These are phyloP conservation scores for Globisporangium lucens DNA, from an alignment of 352 stramenopile species.

Conservation along the genomic window DNA sequence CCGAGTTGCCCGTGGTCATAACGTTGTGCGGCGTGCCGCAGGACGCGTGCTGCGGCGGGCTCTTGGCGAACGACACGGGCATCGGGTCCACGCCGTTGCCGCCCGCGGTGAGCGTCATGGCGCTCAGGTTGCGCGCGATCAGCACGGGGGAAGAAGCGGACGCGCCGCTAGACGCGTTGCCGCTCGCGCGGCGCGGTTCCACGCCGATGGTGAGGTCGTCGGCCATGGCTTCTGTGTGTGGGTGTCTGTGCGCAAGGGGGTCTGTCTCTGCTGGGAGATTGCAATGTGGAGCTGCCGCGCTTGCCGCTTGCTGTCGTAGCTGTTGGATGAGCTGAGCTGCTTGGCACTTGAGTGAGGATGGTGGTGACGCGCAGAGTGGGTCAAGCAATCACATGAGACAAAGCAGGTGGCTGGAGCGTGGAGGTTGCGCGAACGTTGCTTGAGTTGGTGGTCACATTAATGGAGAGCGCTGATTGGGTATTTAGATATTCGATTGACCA, in stretches of 20 bases:
- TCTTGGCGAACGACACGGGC: slow-evolving; percentile 29
- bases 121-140: slow-evolving; percentile 20
- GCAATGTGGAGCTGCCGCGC: neutral
- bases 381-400: slow-evolving; percentile 4
- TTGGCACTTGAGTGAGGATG: slow-evolving; percentile 2
- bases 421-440: slow-evolving; percentile 1
- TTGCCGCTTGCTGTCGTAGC: neutral
- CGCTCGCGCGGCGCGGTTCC: slow-evolving; percentile 7
- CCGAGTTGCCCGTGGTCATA: neutral
- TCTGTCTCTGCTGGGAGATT: neutral
- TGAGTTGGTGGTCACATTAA: neutral
- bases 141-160: neutral
- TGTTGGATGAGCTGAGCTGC: neutral
- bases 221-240: slow-evolving; percentile 5
- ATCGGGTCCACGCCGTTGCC: slow-evolving; percentile 31
- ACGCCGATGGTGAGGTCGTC: slow-evolving; percentile 13
- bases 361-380: slow-evolving; percentile 2
- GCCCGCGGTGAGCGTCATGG: slow-evolving; percentile 19
- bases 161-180: neutral
- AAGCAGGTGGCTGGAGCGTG: neutral
- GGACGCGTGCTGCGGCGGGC: slow-evolving; percentile 16
- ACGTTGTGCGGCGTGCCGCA: slow-evolving; percentile 20
- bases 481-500: neutral
- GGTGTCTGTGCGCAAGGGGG: neutral
- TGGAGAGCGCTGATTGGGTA: neutral